Percentiles rank a stretch among this genome's conserved stretches.
Conservation (phyloP, 2,329 filamentous ascomycete genomes). For the Scytalidium lignicola region DNA sequence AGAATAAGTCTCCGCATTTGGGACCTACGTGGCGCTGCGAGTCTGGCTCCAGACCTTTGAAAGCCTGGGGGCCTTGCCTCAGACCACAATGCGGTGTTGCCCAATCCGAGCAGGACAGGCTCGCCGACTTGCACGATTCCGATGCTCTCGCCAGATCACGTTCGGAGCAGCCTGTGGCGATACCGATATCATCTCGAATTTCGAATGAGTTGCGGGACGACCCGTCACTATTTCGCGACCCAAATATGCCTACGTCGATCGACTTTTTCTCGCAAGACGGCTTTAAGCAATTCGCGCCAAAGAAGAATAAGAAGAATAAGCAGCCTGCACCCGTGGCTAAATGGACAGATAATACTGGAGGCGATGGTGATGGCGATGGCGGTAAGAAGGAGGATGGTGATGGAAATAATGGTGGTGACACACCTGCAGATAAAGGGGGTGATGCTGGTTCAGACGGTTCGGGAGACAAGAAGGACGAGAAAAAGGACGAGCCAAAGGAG, state of each 20-base stretch:
- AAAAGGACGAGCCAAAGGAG: slow-evolving; percentile 23
- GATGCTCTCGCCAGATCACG: slow-evolving; percentile 22
- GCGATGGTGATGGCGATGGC: slow-evolving; percentile 39
- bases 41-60: slow-evolving; percentile 15
- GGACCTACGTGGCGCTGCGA: slow-evolving; percentile 24
- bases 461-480: slow-evolving; percentile 30
- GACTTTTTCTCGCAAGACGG: slow-evolving; percentile 53
- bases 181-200: slow-evolving; percentile 15
- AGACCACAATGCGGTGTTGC: slow-evolving; percentile 10
- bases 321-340: slow-evolving; percentile 37
- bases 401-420: slow-evolving; percentile 29
- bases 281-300: slow-evolving; percentile 49
- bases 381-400: slow-evolving; percentile 37
- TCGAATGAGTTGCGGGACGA: slow-evolving; percentile 12
- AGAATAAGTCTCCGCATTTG: slow-evolving; percentile 21
- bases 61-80: slow-evolving; percentile 12
- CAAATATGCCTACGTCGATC: slow-evolving; percentile 40
- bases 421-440: slow-evolving; percentile 17
- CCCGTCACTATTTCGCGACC: slow-evolving; percentile 39
- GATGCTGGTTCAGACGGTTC: slow-evolving; percentile 31
- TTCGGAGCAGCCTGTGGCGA: slow-evolving; percentile 14
- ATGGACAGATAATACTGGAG: slow-evolving; percentile 30
- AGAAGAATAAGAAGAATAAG: slow-evolving; percentile 34
- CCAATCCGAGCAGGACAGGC: slow-evolving; percentile 11
- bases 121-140: slow-evolving; percentile 18